A percentile compares a stretch with the other conserved stretches of the same genome.
These are phyloP conservation scores for Alternaria consortialis DNA, from an alignment of 2,329 filamentous ascomycete genomes.

Conservation along the genomic window DNA sequence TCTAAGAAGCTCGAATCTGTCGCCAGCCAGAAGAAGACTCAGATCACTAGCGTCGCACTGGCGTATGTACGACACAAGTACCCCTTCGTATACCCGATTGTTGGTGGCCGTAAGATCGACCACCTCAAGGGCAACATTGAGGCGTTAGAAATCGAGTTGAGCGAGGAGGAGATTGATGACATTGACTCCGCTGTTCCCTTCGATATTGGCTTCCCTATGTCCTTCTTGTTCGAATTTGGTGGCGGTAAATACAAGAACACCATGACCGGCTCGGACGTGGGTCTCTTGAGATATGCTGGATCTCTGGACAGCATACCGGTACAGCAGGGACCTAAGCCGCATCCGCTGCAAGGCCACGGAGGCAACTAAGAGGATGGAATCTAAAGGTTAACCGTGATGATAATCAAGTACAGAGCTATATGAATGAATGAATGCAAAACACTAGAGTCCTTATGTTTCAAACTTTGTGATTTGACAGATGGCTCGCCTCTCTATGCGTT, in stretches of 20 bases:
- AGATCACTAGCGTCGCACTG: slow-evolving; percentile 69
- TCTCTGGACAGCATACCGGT: slow-evolving; percentile 38
- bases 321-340: slow-evolving; percentile 39
- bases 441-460: too few relatives aligned
- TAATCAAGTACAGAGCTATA: neutral
- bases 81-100: slow-evolving; percentile 77
- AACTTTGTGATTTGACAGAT: too few relatives aligned
- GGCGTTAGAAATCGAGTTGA: slow-evolving; percentile 61
- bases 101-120: slow-evolving; percentile 76
- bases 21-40: slow-evolving; percentile 63
- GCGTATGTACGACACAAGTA: slow-evolving; percentile 78
- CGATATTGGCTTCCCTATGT: slow-evolving; percentile 64
- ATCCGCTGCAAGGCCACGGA: slow-evolving; percentile 29
- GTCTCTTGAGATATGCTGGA: slow-evolving; percentile 39
- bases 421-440: neutral
- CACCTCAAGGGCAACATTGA: slow-evolving; percentile 73
- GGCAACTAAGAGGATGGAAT: slow-evolving; percentile 7
- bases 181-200: slow-evolving; percentile 64
- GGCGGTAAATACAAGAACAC: slow-evolving; percentile 37
- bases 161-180: slow-evolving; percentile 62
- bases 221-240: slow-evolving; percentile 52
- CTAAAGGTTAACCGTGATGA: neutral
- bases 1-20: slow-evolving; percentile 68
- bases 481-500: too few relatives aligned
- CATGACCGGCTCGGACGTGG: slow-evolving; percentile 42